These are phyloP conservation scores for Psidium guajava DNA, from an alignment of 345 rosid genomes.

Conservation along the genomic window DNA sequence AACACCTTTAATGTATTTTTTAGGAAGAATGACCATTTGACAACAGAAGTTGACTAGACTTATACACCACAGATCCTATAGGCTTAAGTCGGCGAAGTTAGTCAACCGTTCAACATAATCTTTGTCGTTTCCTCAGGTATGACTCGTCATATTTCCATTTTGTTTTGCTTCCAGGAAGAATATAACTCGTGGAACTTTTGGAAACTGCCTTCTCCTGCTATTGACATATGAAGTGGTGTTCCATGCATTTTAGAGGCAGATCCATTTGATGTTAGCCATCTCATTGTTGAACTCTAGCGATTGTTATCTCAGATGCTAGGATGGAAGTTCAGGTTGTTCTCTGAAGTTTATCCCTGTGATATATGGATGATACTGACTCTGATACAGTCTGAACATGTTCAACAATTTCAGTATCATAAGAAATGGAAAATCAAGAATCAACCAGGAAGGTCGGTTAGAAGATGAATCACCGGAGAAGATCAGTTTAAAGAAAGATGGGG, in stretches of 20 bases:
- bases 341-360: background rate
- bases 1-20: background rate
- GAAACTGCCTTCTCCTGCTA: conserved; percentile 59
- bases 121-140: background rate
- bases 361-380: background rate
- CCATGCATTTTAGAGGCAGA: background rate
- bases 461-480: background rate
- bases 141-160: conserved; percentile 1
- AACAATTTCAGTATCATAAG: background rate
- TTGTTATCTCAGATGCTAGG: background rate
- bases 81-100: background rate
- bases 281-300: background rate
- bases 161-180: conserved; percentile 59
- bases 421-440: background rate
- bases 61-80: background rate
- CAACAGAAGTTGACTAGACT: background rate
- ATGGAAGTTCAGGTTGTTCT: background rate
- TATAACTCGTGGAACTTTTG: conserved; percentile 88
- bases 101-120: background rate
- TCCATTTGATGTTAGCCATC: background rate
- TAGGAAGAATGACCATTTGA: background rate
- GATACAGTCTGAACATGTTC: background rate
- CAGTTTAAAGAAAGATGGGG: background rate
- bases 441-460: background rate
- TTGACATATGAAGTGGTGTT: conserved; percentile 20